phyloP scores from a whole-genome alignment of 345 rosid genomes.

The Melastoma malabathricum region DNA sequence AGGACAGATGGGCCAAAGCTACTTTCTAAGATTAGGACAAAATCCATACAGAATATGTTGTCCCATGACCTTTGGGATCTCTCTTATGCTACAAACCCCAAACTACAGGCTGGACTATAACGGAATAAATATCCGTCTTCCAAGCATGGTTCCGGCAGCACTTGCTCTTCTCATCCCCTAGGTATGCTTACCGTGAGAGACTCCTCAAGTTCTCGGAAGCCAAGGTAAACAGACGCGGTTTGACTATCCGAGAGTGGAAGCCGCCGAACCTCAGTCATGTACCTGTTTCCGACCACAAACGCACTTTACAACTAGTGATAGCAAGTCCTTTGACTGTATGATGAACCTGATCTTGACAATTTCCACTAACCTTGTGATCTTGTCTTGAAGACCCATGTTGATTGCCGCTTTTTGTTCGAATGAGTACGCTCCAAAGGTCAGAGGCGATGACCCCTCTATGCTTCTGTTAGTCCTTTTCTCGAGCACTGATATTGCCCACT shows the following conservation, averaged over 20 bases:
- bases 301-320: background rate
- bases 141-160: no score
- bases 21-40: no score
- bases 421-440: constrained; percentile 54
- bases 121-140: no score
- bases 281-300: constrained; percentile 34
- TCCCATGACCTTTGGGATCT: no score
- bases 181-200: no score
- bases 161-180: no score
- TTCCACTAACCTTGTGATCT: constrained; percentile 75
- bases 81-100: no score
- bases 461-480: constrained; percentile 69
- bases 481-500: constrained; percentile 83
- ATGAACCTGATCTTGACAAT: constrained; percentile 7
- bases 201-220: constrained; percentile 84
- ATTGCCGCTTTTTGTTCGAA: constrained; percentile 37
- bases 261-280: constrained; percentile 83
- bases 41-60: no score
- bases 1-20: no score
- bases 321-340: background rate
- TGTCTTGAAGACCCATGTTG: constrained; percentile 75
- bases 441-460: constrained; percentile 41
- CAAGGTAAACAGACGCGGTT: constrained; percentile 66
- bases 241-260: constrained; percentile 61
- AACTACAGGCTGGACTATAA: no score